These are phyloP conservation scores for Fusarium sp. DNA, from an alignment of 2,329 filamentous ascomycete species.

Conservation along the genomic window DNA sequence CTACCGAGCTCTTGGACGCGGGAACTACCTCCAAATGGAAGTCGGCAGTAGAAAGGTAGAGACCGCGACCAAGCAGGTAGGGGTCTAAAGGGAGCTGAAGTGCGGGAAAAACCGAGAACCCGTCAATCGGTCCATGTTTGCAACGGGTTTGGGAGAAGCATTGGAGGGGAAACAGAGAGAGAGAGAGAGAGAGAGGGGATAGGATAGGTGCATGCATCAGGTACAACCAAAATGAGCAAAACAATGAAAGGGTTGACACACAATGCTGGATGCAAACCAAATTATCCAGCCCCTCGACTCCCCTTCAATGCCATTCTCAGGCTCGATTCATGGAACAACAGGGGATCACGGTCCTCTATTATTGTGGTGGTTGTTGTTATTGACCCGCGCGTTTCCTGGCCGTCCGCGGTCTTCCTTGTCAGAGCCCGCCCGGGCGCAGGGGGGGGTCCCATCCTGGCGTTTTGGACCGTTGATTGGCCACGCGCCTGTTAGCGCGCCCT, in stretches of 20 bases:
- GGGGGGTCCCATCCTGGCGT: slow-evolving; percentile 16
- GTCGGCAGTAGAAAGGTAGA: neutral
- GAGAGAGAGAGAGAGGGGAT: no score
- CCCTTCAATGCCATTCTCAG: neutral
- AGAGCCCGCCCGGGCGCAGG: slow-evolving; percentile 22
- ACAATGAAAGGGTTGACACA: neutral
- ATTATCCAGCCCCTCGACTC: slow-evolving; percentile 5
- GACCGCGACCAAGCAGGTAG: neutral
- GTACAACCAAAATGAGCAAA: neutral
- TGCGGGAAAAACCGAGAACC: slow-evolving; percentile 6
- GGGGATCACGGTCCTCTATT: slow-evolving; percentile 30
- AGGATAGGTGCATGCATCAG: neutral
- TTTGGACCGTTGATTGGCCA: slow-evolving; percentile 37
- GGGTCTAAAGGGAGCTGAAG: slow-evolving; percentile 1
- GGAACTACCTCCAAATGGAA: neutral
- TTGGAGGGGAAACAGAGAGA: neutral
- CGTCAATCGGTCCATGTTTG: neutral
- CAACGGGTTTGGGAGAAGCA: slow-evolving; percentile 9
- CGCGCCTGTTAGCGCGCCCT: slow-evolving; percentile 38
- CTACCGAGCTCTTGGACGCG: slow-evolving; percentile 20
- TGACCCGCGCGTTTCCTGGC: slow-evolving; percentile 46
- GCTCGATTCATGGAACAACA: slow-evolving; percentile 19
- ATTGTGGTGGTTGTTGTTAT: slow-evolving; percentile 47
- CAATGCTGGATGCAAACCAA: neutral
- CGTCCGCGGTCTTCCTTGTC: slow-evolving; percentile 40